Evolutionary conservation across 2,329 filamentous ascomycete species (phyloP).

Genomic region (Microsporum ferrugineum): DNA sequence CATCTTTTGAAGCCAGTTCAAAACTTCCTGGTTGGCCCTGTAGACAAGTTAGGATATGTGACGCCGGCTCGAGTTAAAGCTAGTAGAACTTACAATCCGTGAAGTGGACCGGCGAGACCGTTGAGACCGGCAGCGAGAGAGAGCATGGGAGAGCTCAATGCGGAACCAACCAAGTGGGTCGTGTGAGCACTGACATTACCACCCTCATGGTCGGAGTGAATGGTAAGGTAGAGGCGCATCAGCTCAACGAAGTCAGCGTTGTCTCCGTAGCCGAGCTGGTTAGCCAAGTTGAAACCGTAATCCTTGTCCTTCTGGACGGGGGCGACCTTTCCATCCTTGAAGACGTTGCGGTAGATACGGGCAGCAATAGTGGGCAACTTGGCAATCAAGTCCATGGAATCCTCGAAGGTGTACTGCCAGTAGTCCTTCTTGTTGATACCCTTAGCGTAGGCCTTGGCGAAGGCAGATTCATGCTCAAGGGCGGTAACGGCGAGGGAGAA

Average conservation of each 20-base stretch:
- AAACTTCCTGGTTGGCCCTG: conserved; percentile 91
- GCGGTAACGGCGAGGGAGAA: conserved; percentile 96
- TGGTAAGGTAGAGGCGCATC: conserved; percentile 97
- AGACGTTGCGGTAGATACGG: conserved; percentile 99
- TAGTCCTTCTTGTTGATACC: conserved; percentile 99
- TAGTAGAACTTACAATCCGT: conserved; percentile 56
- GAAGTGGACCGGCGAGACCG: conserved; percentile 93
- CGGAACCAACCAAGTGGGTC: conserved; percentile 92
- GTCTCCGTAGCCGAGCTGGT: conserved; percentile 92
- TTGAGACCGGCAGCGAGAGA: conserved; percentile 94
- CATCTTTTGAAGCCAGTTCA: conserved; percentile 99
- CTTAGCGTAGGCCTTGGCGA: conserved; percentile 97
- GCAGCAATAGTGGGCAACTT: conserved; percentile 97
- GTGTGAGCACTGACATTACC: conserved; percentile 98
- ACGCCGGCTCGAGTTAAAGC: background rate
- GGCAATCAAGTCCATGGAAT: conserved; percentile 98
- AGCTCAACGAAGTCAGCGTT: conserved; percentile 97
- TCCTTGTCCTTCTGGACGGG: conserved; percentile 97
- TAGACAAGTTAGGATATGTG: background rate
- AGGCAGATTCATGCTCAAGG: conserved; percentile 95
- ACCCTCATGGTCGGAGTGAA: conserved; percentile 99
- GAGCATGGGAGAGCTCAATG: conserved; percentile 93
- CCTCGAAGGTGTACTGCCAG: conserved; percentile 99
- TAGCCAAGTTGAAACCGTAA: conserved; percentile 98
- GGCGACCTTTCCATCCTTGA: conserved; percentile 99